Conservation (phyloP, 2,329 filamentous ascomycete genomes). For the Colletotrichum sp. region DNA sequence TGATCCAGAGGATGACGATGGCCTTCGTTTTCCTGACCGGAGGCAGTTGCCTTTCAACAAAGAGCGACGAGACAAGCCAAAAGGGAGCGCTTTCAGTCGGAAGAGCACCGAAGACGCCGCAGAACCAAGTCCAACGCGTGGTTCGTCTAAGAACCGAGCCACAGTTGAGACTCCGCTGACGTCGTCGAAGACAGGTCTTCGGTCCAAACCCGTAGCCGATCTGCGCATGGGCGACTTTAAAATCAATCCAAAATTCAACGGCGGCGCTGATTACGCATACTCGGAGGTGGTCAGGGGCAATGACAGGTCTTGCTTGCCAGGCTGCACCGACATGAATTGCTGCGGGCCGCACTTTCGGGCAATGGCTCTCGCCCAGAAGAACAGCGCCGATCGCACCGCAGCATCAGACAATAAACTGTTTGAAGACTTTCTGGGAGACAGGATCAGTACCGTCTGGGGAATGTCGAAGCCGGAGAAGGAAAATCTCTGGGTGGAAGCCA, state of each 20-base stretch:
- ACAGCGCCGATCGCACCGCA: constrained; percentile 38
- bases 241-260: constrained; percentile 75
- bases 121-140: not conserved
- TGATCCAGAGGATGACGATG: constrained; percentile 21
- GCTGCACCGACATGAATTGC: constrained; percentile 77
- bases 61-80: constrained; percentile 14
- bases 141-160: not conserved
- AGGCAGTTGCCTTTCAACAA: constrained; percentile 47
- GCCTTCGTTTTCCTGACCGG: constrained; percentile 40
- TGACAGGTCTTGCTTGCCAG: constrained; percentile 72
- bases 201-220: constrained; percentile 59
- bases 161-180: not conserved
- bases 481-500: constrained; percentile 76
- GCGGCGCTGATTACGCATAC: constrained; percentile 75
- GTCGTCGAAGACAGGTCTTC: constrained; percentile 44
- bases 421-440: constrained; percentile 62
- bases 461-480: constrained; percentile 67
- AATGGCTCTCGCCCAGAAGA: constrained; percentile 63
- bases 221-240: constrained; percentile 79
- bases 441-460: constrained; percentile 60
- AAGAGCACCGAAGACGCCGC: not conserved
- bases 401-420: constrained; percentile 54
- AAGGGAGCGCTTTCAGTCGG: not conserved
- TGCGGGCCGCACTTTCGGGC: constrained; percentile 75
- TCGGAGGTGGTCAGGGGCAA: constrained; percentile 75